Conservation (phyloP, 192 early-diverging fungal genomes). For the Podochytrium sp. region DNA sequence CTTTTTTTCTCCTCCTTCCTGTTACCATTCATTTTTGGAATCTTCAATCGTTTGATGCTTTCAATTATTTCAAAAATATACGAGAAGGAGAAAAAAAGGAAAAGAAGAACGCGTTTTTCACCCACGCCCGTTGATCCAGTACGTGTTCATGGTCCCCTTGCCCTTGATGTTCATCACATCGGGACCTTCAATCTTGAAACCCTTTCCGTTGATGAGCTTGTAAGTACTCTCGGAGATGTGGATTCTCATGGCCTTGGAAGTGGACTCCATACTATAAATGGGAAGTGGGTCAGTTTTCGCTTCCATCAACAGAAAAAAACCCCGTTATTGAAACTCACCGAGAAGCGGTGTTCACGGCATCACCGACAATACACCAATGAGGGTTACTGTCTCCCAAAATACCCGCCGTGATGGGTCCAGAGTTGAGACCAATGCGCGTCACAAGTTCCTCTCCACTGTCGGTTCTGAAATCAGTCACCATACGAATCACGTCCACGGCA, state of each 20-base stretch:
- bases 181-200: constrained; percentile 26
- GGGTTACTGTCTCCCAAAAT: constrained; percentile 49
- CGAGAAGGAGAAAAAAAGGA: too few relatives aligned
- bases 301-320: not conserved
- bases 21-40: too few relatives aligned
- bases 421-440: constrained; percentile 46
- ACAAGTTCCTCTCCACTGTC: constrained; percentile 37
- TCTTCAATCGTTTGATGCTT: too few relatives aligned
- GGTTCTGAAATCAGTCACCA: constrained; percentile 40
- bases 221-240: constrained; percentile 48
- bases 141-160: constrained; percentile 47
- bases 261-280: constrained; percentile 41
- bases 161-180: constrained; percentile 44
- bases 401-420: constrained; percentile 51
- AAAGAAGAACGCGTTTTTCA: too few relatives aligned
- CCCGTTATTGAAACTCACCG: not conserved
- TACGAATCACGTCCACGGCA: constrained; percentile 40
- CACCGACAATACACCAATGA: constrained; percentile 49
- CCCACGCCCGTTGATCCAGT: constrained; percentile 39
- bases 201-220: constrained; percentile 27
- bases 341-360: constrained; percentile 51
- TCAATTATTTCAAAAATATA: too few relatives aligned
- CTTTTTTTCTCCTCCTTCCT: too few relatives aligned
- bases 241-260: constrained; percentile 46
- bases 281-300: not conserved